Conservation (phyloP, 805 yeast species). For the Cephaloascus fragrans region DNA sequence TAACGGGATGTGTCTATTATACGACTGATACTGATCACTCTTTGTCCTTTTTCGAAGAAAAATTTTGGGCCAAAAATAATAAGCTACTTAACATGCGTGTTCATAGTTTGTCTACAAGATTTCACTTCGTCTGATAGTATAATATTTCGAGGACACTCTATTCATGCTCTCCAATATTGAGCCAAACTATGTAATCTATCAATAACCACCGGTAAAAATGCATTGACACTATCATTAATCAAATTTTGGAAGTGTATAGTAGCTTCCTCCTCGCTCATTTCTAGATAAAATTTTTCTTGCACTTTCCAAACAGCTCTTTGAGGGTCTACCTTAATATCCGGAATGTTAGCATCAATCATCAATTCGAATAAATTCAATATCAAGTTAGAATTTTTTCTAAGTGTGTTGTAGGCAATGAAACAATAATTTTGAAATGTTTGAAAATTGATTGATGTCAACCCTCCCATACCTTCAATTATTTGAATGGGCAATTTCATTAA, state of each 20-base stretch:
- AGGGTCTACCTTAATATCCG: slow-evolving; percentile 79
- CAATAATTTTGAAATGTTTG: slow-evolving; percentile 85
- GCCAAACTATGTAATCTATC: slow-evolving; percentile 93
- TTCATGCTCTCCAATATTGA: slow-evolving; percentile 92
- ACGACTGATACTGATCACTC: no score
- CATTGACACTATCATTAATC: slow-evolving; percentile 90
- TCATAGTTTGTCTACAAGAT: no score
- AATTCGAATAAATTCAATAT: slow-evolving; percentile 85
- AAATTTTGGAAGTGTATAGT: slow-evolving; percentile 88
- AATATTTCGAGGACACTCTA: no score
- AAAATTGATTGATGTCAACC: slow-evolving; percentile 76
- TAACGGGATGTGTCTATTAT: no score
- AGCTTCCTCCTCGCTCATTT: slow-evolving; percentile 93
- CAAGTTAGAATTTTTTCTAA: slow-evolving; percentile 82
- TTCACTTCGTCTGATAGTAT: no score
- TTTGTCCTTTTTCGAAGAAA: no score
- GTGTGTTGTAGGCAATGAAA: slow-evolving; percentile 85
- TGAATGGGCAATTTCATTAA: slow-evolving; percentile 96
- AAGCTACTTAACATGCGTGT: no score
- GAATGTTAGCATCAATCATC: slow-evolving; percentile 90
- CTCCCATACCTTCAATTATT: slow-evolving; percentile 97
- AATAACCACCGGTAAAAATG: slow-evolving; percentile 88
- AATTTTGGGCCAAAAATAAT: no score
- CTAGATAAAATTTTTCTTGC: slow-evolving; percentile 87
- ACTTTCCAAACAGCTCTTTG: slow-evolving; percentile 83